Evolutionary conservation across 495 filamentous ascomycete species (phyloP), one percentile per base, ranked within the genome.

Genomic region (Xylaria acuta): DNA sequence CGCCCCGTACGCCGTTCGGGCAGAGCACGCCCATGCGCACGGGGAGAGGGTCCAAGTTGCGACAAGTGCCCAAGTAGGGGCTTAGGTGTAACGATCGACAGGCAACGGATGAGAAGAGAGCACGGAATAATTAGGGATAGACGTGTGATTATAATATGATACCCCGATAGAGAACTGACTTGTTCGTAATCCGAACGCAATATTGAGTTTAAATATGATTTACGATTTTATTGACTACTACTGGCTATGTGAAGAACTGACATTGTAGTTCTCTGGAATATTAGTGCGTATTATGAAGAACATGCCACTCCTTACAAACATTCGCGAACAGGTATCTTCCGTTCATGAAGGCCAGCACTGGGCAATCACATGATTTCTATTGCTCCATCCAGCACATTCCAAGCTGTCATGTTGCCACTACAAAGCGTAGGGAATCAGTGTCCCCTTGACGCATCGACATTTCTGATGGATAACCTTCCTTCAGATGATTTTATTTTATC

Each of bases 1-100:
- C 81, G 53, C 84, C 84, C 27, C 81, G 85, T 64, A 86, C 81
- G 43, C 82, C 81, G 14, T 89, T 89, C 78, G 84, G 82, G 43
- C 81, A 80, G 41, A 75, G 71, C 53, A 81, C 78, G 6, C 80
- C 82, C 4, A 76, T 79, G 70, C 62, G 70, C 38, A 81, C 75
- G 56, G 79, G 73, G 30, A 83, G 76, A 54, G 72, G 74, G 12
- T 77, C 77, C 1, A 79, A 75, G 70, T 63, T 80, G 54, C 79
- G 74, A 64, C 80, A 77, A 25, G 45, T 58, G 6, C 66, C 73
- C 40, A 78, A 78, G 65, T 78, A 67, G 30, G 3, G 3, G 30
- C 5, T 49, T 36, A 2, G 12, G 38, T n/a, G 14, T 30, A 32
- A 60, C 4, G 18, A 38, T 1, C 43, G 63, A 43, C 41, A 18